A percentile compares a stretch with the other conserved stretches of the same genome.
Conservation (phyloP, 352 stramenopile genomes). For the Pythium guiyangense region DNA sequence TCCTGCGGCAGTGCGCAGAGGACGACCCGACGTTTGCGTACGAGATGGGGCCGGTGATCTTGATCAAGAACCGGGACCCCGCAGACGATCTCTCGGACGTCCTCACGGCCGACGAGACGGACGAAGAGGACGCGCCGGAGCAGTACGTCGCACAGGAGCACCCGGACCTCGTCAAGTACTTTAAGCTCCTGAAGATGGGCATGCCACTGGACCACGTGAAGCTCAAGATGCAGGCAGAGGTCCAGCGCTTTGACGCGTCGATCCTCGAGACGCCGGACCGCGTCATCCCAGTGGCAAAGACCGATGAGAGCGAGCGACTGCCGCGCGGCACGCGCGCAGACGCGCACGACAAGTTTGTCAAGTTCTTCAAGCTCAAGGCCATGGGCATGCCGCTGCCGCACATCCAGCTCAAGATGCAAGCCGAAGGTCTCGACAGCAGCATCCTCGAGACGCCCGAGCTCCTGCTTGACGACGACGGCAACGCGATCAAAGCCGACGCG, state of each 20-base stretch:
- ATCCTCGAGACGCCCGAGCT: slow-evolving; percentile 79
- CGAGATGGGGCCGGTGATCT: slow-evolving; percentile 64
- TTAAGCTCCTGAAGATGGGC: slow-evolving; percentile 78
- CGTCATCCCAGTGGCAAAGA: slow-evolving; percentile 54
- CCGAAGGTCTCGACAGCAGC: slow-evolving; percentile 86
- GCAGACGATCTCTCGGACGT: slow-evolving; percentile 51
- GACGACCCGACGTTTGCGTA: slow-evolving; percentile 66
- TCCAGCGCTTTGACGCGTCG: slow-evolving; percentile 36
- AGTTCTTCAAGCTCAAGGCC: slow-evolving; percentile 96
- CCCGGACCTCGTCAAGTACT: slow-evolving; percentile 68
- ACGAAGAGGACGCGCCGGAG: slow-evolving; percentile 47
- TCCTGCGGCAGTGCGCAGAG: slow-evolving; percentile 63
- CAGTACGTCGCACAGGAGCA: slow-evolving; percentile 49
- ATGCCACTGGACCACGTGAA: slow-evolving; percentile 68
- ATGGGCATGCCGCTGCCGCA: slow-evolving; percentile 92
- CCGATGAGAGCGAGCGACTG: slow-evolving; percentile 35
- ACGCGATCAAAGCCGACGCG: slow-evolving; percentile 19
- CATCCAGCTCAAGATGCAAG: slow-evolving; percentile 92
- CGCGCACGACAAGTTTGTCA: slow-evolving; percentile 69
- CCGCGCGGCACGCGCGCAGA: slow-evolving; percentile 45
- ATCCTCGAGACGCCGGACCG: slow-evolving; percentile 67
- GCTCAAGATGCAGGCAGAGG: slow-evolving; percentile 68
- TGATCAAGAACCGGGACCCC: slow-evolving; percentile 74
- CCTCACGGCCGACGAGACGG: slow-evolving; percentile 49
- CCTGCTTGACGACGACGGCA: slow-evolving; percentile 58